Conservation (phyloP, 2,329 filamentous ascomycete genomes). For the Neoscytalidium dimidiatum region DNA sequence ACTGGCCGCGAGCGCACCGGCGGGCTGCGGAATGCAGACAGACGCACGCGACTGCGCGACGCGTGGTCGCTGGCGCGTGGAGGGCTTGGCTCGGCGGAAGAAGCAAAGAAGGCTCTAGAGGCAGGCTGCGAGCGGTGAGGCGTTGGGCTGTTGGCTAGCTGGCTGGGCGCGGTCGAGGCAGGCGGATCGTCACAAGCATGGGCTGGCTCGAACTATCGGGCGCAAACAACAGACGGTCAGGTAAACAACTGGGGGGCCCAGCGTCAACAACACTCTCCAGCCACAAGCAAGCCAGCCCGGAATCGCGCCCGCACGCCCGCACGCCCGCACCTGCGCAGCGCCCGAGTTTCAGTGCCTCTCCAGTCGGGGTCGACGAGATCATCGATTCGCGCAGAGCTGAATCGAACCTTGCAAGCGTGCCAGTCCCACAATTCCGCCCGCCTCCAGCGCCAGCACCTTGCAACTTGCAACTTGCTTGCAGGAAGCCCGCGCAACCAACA, state of each 20-base stretch:
- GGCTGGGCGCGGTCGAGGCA: conserved; percentile 8
- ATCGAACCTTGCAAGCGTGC: background rate
- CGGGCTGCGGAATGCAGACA: background rate
- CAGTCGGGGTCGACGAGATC: background rate
- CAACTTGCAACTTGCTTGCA: conserved; percentile 1
- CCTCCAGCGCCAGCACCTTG: background rate
- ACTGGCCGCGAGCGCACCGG: background rate
- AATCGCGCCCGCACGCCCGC: background rate
- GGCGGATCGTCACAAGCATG: conserved; percentile 9
- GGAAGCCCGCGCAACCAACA: background rate
- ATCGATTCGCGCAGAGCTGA: conserved; percentile 5
- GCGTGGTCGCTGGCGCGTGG: conserved; percentile 10
- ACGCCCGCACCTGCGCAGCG: background rate
- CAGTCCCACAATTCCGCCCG: background rate
- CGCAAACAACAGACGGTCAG: background rate
- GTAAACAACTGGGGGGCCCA: conserved; percentile 13
- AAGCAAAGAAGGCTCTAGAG: background rate
- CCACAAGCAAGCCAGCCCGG: background rate
- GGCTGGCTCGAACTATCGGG: conserved; percentile 5
- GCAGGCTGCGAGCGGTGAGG: conserved; percentile 4
- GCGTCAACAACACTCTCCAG: background rate
- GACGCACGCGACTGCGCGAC: background rate
- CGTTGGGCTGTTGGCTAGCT: conserved; percentile 6
- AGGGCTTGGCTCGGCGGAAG: background rate
- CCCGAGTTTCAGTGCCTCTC: background rate